A percentile compares a stretch with the other conserved stretches of the same genome.
These are phyloP conservation scores for Colletotrichum brevisporum DNA, from an alignment of 2,329 filamentous ascomycete species.

Conservation along the genomic window DNA sequence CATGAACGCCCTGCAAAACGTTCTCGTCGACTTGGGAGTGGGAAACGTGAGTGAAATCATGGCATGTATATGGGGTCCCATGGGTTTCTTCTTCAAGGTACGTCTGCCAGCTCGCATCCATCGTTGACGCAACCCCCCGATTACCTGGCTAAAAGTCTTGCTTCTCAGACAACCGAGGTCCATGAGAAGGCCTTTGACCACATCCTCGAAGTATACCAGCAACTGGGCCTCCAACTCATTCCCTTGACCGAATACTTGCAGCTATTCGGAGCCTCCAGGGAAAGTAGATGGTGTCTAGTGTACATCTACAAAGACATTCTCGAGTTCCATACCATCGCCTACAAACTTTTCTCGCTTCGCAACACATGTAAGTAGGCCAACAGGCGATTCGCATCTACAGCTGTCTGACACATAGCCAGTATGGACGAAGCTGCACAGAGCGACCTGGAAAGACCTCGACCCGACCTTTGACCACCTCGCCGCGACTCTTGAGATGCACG, in stretches of 20 bases:
- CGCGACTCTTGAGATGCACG: constrained; percentile 8
- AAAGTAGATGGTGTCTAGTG: constrained; percentile 17
- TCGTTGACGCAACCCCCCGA: not conserved
- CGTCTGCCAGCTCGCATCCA: not conserved
- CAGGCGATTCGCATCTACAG: not conserved
- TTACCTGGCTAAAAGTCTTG: not conserved
- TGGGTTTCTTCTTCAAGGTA: constrained; percentile 45
- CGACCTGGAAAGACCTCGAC: constrained; percentile 32
- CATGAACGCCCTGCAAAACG: constrained; percentile 42
- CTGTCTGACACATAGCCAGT: constrained; percentile 11
- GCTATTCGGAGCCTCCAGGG: constrained; percentile 6
- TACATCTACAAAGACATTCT: constrained; percentile 32
- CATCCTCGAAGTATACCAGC: constrained; percentile 38
- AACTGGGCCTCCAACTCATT: constrained; percentile 18
- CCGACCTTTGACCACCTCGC: constrained; percentile 20
- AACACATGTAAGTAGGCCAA: constrained; percentile 16
- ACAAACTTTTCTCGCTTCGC: constrained; percentile 30
- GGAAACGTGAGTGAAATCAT: constrained; percentile 40
- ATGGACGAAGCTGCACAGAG: constrained; percentile 30
- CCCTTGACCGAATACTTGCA: constrained; percentile 6
- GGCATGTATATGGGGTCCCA: constrained; percentile 49
- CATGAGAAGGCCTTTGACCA: constrained; percentile 37
- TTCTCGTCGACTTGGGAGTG: not conserved
- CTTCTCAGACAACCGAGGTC: constrained; percentile 16
- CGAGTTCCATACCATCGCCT: constrained; percentile 19